These are phyloP conservation scores for Epichloe aotearoae DNA, from an alignment of 2,329 filamentous ascomycete species.

Conservation along the genomic window DNA sequence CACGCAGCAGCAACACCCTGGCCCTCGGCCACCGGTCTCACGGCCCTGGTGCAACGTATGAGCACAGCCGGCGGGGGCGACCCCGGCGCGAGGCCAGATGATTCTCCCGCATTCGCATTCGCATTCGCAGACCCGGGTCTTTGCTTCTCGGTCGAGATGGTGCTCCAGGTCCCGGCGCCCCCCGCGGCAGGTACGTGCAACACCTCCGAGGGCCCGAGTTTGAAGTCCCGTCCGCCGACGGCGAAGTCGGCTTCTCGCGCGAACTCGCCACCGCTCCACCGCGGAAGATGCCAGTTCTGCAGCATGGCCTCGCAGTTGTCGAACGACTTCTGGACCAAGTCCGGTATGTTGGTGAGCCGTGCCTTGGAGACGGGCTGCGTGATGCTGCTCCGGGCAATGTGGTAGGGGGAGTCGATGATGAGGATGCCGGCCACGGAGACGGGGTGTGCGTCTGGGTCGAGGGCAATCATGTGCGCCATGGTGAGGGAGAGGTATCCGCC, in stretches of 20 bases:
- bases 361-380: slow-evolving; percentile 8
- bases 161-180: slow-evolving; percentile 7
- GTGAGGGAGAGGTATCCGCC: slow-evolving; percentile 16
- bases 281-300: slow-evolving; percentile 15
- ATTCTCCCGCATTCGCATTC: background rate
- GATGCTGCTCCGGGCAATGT: slow-evolving; percentile 11
- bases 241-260: slow-evolving; percentile 7
- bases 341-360: slow-evolving; percentile 11
- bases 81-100: background rate
- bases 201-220: slow-evolving; percentile 8
- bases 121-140: background rate
- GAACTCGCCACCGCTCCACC: slow-evolving; percentile 11
- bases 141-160: background rate
- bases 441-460: slow-evolving; percentile 9
- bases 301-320: slow-evolving; percentile 19
- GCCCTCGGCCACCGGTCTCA: slow-evolving; percentile 2
- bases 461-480: slow-evolving; percentile 14
- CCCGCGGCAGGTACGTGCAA: slow-evolving; percentile 12
- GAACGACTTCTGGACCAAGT: slow-evolving; percentile 16
- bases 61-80: slow-evolving; percentile 14
- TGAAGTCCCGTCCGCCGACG: slow-evolving; percentile 9
- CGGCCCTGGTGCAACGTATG: slow-evolving; percentile 10
- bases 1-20: slow-evolving; percentile 3
- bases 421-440: slow-evolving; percentile 15
- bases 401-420: slow-evolving; percentile 18